Evolutionary conservation across 257 asterid genomes (phyloP), one percentile per base, ranked within the genome.

Genomic region (Craterostigma plantagineum): DNA sequence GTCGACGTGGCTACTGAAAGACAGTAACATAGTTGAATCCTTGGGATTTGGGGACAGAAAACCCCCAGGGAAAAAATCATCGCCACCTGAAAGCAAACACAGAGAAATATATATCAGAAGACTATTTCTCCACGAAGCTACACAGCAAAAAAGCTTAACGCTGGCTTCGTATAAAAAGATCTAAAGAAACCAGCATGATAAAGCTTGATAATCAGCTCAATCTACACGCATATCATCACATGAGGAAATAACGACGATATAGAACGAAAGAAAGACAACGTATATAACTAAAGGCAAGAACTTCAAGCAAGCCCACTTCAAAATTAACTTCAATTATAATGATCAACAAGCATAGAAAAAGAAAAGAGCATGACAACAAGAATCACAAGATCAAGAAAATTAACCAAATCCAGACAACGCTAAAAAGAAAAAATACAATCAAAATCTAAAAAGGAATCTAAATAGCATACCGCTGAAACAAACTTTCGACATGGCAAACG

Each of bases 401-500:
- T 7, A 8, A 42, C 14, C 7, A 6, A 23, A 14, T 37, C 12
- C 10, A 40, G 51, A 23, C 8, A 14, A 12, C 38, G 8, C 1
- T 36, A 0, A 33, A 45, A 16, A n/a, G n/a, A n/a, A n/a, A 23
- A 15, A 8, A 42, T 39, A 14, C 36, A n/a, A 14, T 9, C 9
- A 54, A 23, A 37, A 16, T 23, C 59, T 30, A 63, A 46, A 58
- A 50, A 42, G 48, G 61, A 48, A 66, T 52, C 46, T 11, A 9
- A 42, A 62, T 14, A n/a, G 7, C 70, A 43, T 79, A 87, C 98
- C 98, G 60, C 63, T 63, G 80, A 72, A 82, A 61, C 69, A 79
- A 45, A 87, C 69, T 62, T 77, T 48, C 65, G 93, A 67, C 98
- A 87, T 87, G 68, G 64, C 50, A 45, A 52, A 18, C 49, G 46